phyloP scores from a whole-genome alignment of 441 rosid genomes.

The Brassica balearica region DNA sequence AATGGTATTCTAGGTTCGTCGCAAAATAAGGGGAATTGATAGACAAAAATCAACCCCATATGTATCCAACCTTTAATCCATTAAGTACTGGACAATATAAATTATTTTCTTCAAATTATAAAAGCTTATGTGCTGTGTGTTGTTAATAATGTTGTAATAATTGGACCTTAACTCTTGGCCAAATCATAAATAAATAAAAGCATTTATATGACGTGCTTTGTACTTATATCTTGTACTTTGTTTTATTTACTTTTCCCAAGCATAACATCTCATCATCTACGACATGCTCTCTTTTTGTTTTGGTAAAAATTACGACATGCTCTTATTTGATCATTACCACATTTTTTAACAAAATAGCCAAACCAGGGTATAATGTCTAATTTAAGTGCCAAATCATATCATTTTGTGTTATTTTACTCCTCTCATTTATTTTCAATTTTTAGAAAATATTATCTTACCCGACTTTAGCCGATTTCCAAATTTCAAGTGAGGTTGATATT shows the following conservation, averaged over 20 bases:
- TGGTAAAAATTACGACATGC: neutral
- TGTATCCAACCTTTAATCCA: neutral
- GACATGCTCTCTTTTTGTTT: too few species aligned
- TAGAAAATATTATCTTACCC: too few species aligned
- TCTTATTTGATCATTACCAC: neutral
- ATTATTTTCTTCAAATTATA: neutral
- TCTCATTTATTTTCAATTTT: too few species aligned
- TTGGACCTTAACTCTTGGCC: neutral
- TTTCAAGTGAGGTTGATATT: too few species aligned
- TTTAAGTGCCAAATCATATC: too few species aligned
- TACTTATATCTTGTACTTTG: too few species aligned
- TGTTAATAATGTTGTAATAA: neutral
- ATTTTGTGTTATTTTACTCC: too few species aligned
- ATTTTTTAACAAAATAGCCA: too few species aligned
- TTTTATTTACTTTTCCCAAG: too few species aligned
- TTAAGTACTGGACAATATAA: neutral
- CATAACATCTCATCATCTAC: too few species aligned
- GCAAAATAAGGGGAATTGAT: neutral
- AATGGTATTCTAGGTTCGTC: neutral
- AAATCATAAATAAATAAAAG: neutral
- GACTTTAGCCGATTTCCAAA: too few species aligned
- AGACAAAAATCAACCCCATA: neutral
- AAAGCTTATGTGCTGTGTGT: neutral
- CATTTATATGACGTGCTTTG: neutral
- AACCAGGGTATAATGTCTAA: too few species aligned